Evolutionary conservation across 2,329 filamentous ascomycete species (phyloP).

Genomic region (Chlorencoelia australis): DNA sequence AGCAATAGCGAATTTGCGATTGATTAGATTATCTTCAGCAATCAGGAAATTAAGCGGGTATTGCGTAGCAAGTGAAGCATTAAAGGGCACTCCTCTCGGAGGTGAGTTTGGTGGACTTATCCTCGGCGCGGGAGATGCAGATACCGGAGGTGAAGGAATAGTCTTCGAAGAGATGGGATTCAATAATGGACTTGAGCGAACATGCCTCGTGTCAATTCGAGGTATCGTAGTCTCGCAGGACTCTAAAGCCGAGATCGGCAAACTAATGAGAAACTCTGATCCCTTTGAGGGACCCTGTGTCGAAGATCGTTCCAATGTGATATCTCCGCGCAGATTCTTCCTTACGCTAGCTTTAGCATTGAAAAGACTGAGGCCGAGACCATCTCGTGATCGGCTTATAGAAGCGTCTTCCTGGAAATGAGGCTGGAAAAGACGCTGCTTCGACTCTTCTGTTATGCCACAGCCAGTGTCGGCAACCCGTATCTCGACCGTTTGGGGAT

Average conservation of each 20-base stretch:
- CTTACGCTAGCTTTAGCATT: conserved; percentile 64
- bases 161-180: conserved; percentile 6
- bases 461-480: conserved; percentile 56
- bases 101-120: neutral
- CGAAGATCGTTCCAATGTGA: conserved; percentile 52
- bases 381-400: conserved; percentile 56
- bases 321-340: conserved; percentile 54
- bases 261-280: conserved; percentile 57
- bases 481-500: conserved; percentile 46
- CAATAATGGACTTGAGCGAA: conserved; percentile 4
- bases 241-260: conserved; percentile 35
- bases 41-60: conserved; percentile 58
- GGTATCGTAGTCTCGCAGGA: conserved; percentile 9
- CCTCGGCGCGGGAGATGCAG: conserved; percentile 4
- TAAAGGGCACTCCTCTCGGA: conserved; percentile 29
- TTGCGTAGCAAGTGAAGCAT: conserved; percentile 46
- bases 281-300: conserved; percentile 50
- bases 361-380: conserved; percentile 56
- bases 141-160: neutral
- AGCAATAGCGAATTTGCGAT: conserved; percentile 54
- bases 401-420: conserved; percentile 62
- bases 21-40: conserved; percentile 65
- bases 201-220: conserved; percentile 3
- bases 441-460: conserved; percentile 56
- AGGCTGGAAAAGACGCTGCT: conserved; percentile 57